A percentile compares a stretch with the other conserved stretches of the same genome.
Evolutionary conservation across 768 basidiomycete genomes (phyloP).

Genomic region (Rhodocollybia butyracea): DNA sequence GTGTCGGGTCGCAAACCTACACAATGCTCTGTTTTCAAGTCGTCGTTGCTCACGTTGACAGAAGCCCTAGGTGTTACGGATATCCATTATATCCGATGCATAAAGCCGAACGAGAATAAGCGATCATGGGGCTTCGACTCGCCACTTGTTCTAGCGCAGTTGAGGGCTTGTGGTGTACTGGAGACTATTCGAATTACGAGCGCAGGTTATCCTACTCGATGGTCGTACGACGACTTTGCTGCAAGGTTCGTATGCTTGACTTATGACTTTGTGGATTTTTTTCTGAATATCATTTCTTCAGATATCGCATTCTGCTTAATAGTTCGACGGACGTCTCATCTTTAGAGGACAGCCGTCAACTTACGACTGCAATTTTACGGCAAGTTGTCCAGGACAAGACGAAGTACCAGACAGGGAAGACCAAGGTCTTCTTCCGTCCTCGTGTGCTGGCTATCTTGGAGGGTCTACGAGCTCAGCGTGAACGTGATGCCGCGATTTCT

Average conservation of each 20-base stretch:
- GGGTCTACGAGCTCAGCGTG: constrained; percentile 90
- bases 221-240: constrained; percentile 98
- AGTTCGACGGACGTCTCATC: constrained; percentile 53
- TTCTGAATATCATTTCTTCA: constrained; percentile 23
- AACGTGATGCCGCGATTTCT: constrained; percentile 59
- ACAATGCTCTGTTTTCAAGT: constrained; percentile 97
- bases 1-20: constrained; percentile 99
- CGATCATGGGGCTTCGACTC: constrained; percentile 95
- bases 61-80: constrained; percentile 96
- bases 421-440: constrained; percentile 98
- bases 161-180: constrained; percentile 96
- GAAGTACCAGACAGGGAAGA: constrained; percentile 85
- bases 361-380: constrained; percentile 82
- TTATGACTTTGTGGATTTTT: constrained; percentile 14
- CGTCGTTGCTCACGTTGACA: constrained; percentile 90
- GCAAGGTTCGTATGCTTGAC: constrained; percentile 64
- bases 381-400: constrained; percentile 78
- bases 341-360: constrained; percentile 52
- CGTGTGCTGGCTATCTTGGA: constrained; percentile 98
- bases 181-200: constrained; percentile 99
- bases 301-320: constrained; percentile 94
- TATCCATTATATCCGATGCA: constrained; percentile 98
- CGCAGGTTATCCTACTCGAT: constrained; percentile 96
- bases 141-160: constrained; percentile 90
- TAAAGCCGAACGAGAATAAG: constrained; percentile 98